Conservation (phyloP, 108 stramenopile species). For the Fragilariopsis cylindrus region DNA sequence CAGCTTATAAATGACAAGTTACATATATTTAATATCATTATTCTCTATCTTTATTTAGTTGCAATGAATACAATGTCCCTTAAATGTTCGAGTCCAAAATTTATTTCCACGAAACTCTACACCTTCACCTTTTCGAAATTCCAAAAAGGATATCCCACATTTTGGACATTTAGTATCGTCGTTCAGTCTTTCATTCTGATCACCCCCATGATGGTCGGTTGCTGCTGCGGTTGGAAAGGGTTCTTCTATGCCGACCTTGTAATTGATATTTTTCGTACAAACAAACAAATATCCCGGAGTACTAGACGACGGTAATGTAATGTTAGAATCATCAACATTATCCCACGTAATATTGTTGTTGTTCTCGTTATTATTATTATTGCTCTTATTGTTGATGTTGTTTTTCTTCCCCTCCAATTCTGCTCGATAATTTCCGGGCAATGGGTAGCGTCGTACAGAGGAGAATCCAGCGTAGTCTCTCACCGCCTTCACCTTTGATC, state of each 20-base stretch:
- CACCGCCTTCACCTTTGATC: conserved; percentile 59
- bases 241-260: conserved; percentile 35
- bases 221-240: conserved; percentile 12
- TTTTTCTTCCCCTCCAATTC: conserved; percentile 3
- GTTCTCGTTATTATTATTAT: not conserved
- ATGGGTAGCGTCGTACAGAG: conserved; percentile 43
- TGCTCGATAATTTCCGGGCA: conserved; percentile 17
- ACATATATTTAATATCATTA: too few species aligned
- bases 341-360: not conserved
- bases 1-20: too few species aligned
- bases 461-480: conserved; percentile 67
- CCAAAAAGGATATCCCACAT: conserved; percentile 45
- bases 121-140: conserved; percentile 58
- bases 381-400: conserved; percentile 5
- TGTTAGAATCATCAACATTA: not conserved
- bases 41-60: not conserved
- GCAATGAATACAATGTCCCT: conserved; percentile 63
- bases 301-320: not conserved
- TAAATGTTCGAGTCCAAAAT: conserved; percentile 67
- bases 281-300: conserved; percentile 53
- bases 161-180: conserved; percentile 46
- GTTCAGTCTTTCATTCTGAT: not conserved
- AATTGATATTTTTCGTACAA: conserved; percentile 50
- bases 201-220: not conserved
- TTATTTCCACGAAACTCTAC: conserved; percentile 48